Conservation (phyloP, 139 green algal genomes). For the Eudorina sp. region DNA sequence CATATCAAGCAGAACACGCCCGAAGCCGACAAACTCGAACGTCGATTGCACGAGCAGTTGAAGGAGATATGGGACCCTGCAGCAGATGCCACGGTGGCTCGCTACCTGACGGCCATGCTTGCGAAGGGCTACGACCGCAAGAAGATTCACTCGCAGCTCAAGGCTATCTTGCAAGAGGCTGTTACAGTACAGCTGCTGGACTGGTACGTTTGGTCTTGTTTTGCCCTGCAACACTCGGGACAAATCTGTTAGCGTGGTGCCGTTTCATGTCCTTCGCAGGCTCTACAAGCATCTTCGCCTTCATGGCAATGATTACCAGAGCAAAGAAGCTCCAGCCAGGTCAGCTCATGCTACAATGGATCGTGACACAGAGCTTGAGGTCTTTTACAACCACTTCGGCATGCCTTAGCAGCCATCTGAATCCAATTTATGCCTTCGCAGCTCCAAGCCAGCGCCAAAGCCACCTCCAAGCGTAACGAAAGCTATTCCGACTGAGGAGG, state of each 20-base stretch:
- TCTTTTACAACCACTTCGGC: neutral
- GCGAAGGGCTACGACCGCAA: slow-evolving; percentile 18
- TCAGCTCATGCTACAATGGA: neutral
- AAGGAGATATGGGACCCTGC: slow-evolving; percentile 44
- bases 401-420: neutral
- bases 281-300: slow-evolving; percentile 32
- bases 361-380: neutral
- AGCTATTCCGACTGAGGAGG: neutral
- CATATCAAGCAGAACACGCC: neutral
- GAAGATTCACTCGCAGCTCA: slow-evolving; percentile 26
- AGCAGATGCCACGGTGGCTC: slow-evolving; percentile 29
- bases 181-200: neutral
- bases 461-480: neutral
- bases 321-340: slow-evolving; percentile 6
- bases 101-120: slow-evolving; percentile 25
- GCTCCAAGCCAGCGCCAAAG: slow-evolving; percentile 7
- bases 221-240: neutral
- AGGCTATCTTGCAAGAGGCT: slow-evolving; percentile 24
- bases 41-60: neutral
- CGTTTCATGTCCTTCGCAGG: slow-evolving; percentile 14
- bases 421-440: neutral
- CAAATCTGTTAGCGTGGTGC: neutral
- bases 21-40: slow-evolving; percentile 16
- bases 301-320: slow-evolving; percentile 23
- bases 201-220: neutral